These are phyloP conservation scores for Halophytophthora polymorphica DNA, from an alignment of 352 stramenopile species.

Conservation along the genomic window DNA sequence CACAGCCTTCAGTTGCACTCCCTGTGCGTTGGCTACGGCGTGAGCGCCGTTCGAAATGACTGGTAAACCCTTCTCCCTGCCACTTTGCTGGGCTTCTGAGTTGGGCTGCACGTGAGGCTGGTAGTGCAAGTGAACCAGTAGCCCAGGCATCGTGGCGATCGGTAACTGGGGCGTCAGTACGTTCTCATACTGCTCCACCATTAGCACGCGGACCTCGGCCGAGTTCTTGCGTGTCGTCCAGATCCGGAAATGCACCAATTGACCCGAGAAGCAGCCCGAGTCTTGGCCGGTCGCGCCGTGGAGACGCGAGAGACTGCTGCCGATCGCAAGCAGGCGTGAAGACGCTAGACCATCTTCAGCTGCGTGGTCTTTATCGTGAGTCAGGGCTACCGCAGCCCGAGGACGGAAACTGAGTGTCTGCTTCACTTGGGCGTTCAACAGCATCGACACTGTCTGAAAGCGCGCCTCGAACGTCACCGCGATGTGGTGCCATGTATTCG, in stretches of 20 bases:
- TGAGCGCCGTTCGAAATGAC: conserved; percentile 28
- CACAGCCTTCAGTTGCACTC: conserved; percentile 22
- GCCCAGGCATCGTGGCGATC: conserved; percentile 7
- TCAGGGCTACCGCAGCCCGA: conserved; percentile 4
- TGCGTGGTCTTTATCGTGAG: conserved; percentile 2
- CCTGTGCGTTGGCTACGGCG: conserved; percentile 14
- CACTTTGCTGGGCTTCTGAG: not conserved
- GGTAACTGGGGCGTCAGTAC: not conserved
- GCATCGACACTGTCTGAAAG: conserved; percentile 20
- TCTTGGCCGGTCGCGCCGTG: conserved; percentile 7
- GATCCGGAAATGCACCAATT: conserved; percentile 26
- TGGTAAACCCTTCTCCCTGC: not conserved
- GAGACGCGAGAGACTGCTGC: conserved; percentile 24
- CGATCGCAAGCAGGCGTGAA: conserved; percentile 25
- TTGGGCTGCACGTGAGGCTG: conserved; percentile 2
- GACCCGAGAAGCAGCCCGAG: conserved; percentile 17
- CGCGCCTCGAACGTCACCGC: conserved; percentile 21
- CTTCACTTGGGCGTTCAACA: conserved; percentile 23
- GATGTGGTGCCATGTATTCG: conserved; percentile 27
- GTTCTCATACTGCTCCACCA: conserved; percentile 19
- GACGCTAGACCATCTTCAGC: conserved; percentile 4
- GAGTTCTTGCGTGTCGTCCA: conserved; percentile 23
- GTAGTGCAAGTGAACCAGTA: conserved; percentile 26
- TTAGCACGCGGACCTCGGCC: conserved; percentile 19
- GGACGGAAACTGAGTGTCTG: conserved; percentile 16